A percentile compares a stretch with the other conserved stretches of the same genome.
phyloP scores from a whole-genome alignment of 1,284 basidiomycete genomes.

The Melampsora occidentalis region DNA sequence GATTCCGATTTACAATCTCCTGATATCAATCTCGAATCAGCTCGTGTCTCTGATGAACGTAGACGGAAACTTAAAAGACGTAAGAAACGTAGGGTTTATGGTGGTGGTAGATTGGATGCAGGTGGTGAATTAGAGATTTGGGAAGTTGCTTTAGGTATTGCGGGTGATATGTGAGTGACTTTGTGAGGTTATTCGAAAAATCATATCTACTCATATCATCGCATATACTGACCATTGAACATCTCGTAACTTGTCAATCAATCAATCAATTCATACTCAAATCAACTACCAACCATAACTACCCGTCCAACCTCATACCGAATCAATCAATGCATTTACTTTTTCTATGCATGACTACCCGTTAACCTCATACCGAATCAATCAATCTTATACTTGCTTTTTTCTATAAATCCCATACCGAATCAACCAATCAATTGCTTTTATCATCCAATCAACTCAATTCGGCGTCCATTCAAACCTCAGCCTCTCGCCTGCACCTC shows the following conservation, averaged over 20 bases:
- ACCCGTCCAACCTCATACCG: too few species aligned
- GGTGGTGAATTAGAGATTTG: slow-evolving; percentile 43
- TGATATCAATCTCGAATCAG: neutral
- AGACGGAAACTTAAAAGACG: slow-evolving; percentile 2
- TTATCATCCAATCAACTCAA: neutral
- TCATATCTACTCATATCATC: too few species aligned
- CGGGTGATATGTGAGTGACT: slow-evolving; percentile 38
- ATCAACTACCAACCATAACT: too few species aligned
- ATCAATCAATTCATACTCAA: neutral
- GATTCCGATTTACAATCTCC: slow-evolving; percentile 2
- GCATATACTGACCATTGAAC: neutral
- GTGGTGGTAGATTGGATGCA: slow-evolving; percentile 38
- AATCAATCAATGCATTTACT: too few species aligned
- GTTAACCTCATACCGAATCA: too few species aligned
- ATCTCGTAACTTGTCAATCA: too few species aligned
- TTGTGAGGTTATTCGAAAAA: neutral
- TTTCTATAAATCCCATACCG: too few species aligned
- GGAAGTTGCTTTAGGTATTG: slow-evolving; percentile 38
- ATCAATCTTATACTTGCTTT: too few species aligned
- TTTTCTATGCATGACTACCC: too few species aligned
- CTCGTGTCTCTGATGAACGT: neutral
- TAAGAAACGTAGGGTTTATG: slow-evolving; percentile 38
- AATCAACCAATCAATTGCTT: neutral
- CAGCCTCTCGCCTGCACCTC: slow-evolving; percentile 47
- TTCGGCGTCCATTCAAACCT: neutral